phyloP scores from a whole-genome alignment of 768 basidiomycete genomes.

The Pulveroboletus sp. region DNA sequence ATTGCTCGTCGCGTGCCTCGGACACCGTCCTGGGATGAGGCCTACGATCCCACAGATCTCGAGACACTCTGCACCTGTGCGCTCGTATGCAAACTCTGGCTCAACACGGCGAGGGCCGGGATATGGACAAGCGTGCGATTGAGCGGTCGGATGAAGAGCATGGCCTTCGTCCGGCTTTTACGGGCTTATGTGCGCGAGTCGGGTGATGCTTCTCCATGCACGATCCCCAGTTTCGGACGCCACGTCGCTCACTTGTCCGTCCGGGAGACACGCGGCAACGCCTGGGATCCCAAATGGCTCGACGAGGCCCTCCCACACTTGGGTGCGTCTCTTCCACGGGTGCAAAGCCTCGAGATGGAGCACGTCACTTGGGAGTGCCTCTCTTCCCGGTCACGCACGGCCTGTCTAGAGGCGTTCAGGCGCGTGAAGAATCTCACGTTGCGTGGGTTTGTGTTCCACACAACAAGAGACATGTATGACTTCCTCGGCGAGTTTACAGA shows the following conservation, averaged over 20 bases:
- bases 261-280: slow-evolving; percentile 28
- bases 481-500: slow-evolving; percentile 28
- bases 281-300: slow-evolving; percentile 34
- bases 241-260: slow-evolving; percentile 38
- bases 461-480: slow-evolving; percentile 25
- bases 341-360: slow-evolving; percentile 29
- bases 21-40: slow-evolving; percentile 5
- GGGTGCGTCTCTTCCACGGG: slow-evolving; percentile 15
- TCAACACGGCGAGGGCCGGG: slow-evolving; percentile 20
- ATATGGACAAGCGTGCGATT: slow-evolving; percentile 27
- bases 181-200: slow-evolving; percentile 12
- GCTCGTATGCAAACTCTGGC: slow-evolving; percentile 31
- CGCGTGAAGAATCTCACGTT: slow-evolving; percentile 17
- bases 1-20: slow-evolving; percentile 17
- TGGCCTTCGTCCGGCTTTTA: slow-evolving; percentile 18
- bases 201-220: slow-evolving; percentile 31
- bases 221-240: slow-evolving; percentile 56
- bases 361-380: slow-evolving; percentile 32
- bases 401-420: slow-evolving; percentile 26
- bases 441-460: slow-evolving; percentile 24
- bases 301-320: slow-evolving; percentile 28
- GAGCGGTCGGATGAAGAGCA: slow-evolving; percentile 16
- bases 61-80: slow-evolving; percentile 23
- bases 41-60: slow-evolving; percentile 17
- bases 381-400: slow-evolving; percentile 23